These are phyloP conservation scores for Microsporum audouinii DNA, from an alignment of 2,329 filamentous ascomycete species.

Conservation along the genomic window DNA sequence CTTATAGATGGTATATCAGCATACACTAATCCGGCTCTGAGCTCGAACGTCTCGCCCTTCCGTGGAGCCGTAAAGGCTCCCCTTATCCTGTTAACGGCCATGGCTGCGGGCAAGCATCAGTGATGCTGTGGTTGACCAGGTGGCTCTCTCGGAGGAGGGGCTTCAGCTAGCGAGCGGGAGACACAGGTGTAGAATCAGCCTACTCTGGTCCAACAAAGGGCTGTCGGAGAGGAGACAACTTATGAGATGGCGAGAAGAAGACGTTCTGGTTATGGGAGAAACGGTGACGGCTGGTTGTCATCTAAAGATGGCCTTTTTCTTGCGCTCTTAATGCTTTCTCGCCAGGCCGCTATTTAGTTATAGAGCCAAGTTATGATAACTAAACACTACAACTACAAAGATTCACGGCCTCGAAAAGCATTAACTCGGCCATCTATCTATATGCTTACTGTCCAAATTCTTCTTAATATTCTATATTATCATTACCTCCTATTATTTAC, in stretches of 20 bases:
- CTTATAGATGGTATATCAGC: not conserved
- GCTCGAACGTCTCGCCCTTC: constrained; percentile 96
- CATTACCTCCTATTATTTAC: no score
- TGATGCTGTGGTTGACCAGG: constrained; percentile 16
- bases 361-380: no score
- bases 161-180: constrained; percentile 14
- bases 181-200: not conserved
- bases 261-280: no score
- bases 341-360: no score
- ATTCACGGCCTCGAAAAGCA: no score
- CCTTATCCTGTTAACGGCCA: constrained; percentile 94
- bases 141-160: constrained; percentile 16
- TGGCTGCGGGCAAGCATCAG: constrained; percentile 34
- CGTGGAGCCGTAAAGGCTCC: constrained; percentile 84
- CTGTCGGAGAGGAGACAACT: not conserved
- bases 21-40: constrained; percentile 78
- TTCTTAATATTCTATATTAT: no score
- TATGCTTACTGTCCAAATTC: not conserved
- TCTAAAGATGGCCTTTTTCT: no score
- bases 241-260: not conserved
- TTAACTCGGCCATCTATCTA: not conserved
- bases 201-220: not conserved
- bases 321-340: no score
- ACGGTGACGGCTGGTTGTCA: no score
- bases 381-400: no score